Evolutionary conservation across 2,329 filamentous ascomycete species (phyloP).

Genomic region (Phaeoacremonium minimum): DNA sequence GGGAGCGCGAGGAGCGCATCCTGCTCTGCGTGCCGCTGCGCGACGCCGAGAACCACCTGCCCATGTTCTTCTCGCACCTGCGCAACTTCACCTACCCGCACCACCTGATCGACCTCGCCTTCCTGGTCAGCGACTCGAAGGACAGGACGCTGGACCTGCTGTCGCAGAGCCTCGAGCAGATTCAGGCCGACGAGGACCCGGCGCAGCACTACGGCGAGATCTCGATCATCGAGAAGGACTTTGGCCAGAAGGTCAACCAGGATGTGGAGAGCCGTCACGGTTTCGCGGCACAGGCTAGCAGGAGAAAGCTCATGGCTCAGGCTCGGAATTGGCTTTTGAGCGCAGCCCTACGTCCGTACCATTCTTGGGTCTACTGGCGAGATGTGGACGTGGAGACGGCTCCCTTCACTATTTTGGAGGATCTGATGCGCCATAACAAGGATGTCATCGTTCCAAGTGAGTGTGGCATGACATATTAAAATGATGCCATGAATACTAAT

Average conservation of each 20-base stretch:
- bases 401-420: constrained; percentile 92
- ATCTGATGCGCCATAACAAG: constrained; percentile 98
- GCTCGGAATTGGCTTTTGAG: constrained; percentile 96
- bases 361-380: constrained; percentile 99
- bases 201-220: constrained; percentile 90
- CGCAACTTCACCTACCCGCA: constrained; percentile 97
- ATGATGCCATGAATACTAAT: no score
- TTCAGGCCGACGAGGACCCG: constrained; percentile 76
- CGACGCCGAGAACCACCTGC: constrained; percentile 85
- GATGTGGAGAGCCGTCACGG: constrained; percentile 97
- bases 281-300: constrained; percentile 89
- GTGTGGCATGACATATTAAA: constrained; percentile 28
- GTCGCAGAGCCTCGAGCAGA: constrained; percentile 66
- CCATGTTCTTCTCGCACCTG: constrained; percentile 98
- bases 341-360: constrained; percentile 86
- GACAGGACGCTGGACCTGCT: constrained; percentile 80
- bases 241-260: constrained; percentile 95
- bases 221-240: constrained; percentile 97
- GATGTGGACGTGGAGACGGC: constrained; percentile 98
- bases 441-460: constrained; percentile 97
- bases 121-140: constrained; percentile 95
- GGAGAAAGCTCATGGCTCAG: constrained; percentile 96
- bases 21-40: constrained; percentile 90
- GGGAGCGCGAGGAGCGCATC: constrained; percentile 95
- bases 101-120: constrained; percentile 91